Base-by-base conservation (phyloP, 2,329 filamentous ascomycete species). In the Fusarium protoensiforme region DNA sequence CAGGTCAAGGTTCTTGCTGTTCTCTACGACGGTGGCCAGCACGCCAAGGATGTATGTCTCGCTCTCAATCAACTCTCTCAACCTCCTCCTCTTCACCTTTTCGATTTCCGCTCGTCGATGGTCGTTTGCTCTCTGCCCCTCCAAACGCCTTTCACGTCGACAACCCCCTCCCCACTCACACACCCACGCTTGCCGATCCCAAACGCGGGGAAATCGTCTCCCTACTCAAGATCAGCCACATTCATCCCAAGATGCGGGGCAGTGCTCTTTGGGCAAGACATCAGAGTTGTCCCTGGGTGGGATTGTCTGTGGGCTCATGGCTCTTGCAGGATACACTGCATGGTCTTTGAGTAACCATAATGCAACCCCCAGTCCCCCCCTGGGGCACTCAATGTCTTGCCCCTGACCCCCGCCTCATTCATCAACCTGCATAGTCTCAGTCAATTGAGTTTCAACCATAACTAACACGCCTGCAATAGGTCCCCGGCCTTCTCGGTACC, bases 1-100 rank as follows among this genome's bases (percentile, higher is more conserved):
- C 78, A 98, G 95, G 95, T 95, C 87, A 98, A 98, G 88, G 94
- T 98, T 86, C 92, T 98, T 83, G 89, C 95, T 82, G 94, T 97
- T 79, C 90, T 98, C 78, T 98, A 98, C 89, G 95, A 98, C 86
- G 95, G 95, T 83, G 90, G 91, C 83, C 87, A 94, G 87, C 94
- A 98, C 88, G 95, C 95, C 86, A 87, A 93, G 85, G 89, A 98
- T 81, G 94, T 97, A 83, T 83, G 87, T 69, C 60, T 62, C 33
- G 65, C 46, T 63, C 60, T 41, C 57, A 29, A 33, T 38, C 39
- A 60, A 35, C 16, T 39, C 38, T 4, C 29, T 59, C 38, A 41
- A 48, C 31, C 27, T 33, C 14, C 16, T 54, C 22, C 20, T 64
- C 48, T 65, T 27, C 36, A 60, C 18, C 59, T 22, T 38, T 68